phyloP scores from a whole-genome alignment of 2,329 filamentous ascomycete genomes.

The Alternaria arbusti region DNA sequence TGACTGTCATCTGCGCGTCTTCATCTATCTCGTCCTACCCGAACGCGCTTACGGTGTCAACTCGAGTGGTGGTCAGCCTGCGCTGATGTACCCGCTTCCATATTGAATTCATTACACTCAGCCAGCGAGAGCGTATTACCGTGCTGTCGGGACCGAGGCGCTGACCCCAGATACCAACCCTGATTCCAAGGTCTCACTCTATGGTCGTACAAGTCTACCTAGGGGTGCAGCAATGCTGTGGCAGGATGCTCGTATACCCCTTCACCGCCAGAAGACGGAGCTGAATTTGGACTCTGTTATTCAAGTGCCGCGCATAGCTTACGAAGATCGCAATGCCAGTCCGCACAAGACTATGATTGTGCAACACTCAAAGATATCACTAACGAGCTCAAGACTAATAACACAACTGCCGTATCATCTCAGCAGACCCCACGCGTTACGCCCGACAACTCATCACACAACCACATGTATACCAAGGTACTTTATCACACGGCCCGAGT shows the following conservation, averaged over 20 bases:
- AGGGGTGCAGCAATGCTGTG: slow-evolving; percentile 3
- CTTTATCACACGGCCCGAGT: slow-evolving; percentile 21
- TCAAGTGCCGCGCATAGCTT: background rate
- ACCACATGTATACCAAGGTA: slow-evolving; percentile 4
- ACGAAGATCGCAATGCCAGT: background rate
- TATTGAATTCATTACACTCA: slow-evolving; percentile 17
- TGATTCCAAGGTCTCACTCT: slow-evolving; percentile 11
- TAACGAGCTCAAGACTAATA: background rate
- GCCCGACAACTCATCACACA: slow-evolving; percentile 8
- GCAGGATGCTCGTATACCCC: background rate
- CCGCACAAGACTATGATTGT: background rate
- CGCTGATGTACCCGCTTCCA: slow-evolving; percentile 20
- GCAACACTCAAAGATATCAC: background rate
- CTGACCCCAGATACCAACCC: slow-evolving; percentile 18
- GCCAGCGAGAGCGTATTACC: slow-evolving; percentile 13
- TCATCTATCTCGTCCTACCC: slow-evolving; percentile 23
- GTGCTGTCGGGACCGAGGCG: slow-evolving; percentile 9
- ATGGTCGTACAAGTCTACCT: slow-evolving; percentile 9
- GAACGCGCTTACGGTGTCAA: slow-evolving; percentile 18
- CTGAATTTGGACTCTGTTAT: slow-evolving; percentile 1
- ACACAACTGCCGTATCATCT: slow-evolving; percentile 14
- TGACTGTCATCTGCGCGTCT: slow-evolving; percentile 38
- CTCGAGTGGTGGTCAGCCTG: slow-evolving; percentile 34
- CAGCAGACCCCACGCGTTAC: slow-evolving; percentile 8
- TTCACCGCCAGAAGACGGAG: slow-evolving; percentile 15